These are phyloP conservation scores for Meira nashicola DNA, from an alignment of 1,284 basidiomycete species.

Conservation along the genomic window DNA sequence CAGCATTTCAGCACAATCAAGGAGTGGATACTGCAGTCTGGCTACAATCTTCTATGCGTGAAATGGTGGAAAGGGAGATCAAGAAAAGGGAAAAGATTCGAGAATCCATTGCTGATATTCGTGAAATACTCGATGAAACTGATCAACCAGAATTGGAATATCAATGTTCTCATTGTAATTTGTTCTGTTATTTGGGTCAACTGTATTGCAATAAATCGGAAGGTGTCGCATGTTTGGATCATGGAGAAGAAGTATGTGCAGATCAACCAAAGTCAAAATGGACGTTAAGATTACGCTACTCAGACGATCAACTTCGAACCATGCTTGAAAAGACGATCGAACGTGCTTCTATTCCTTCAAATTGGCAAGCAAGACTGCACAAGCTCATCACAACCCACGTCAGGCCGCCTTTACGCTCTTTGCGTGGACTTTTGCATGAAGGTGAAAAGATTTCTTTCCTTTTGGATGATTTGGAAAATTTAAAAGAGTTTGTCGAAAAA, in stretches of 20 bases:
- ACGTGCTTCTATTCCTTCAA: constrained; percentile 68
- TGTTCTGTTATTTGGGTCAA: constrained; percentile 92
- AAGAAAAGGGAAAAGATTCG: constrained; percentile 61
- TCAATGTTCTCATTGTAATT: constrained; percentile 88
- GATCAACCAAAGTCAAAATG: constrained; percentile 61
- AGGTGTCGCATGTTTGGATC: constrained; percentile 78
- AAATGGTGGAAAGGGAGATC: constrained; percentile 85
- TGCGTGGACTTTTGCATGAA: constrained; percentile 74
- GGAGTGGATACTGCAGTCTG: constrained; percentile 89
- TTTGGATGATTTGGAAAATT: constrained; percentile 66
- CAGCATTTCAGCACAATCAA: constrained; percentile 85
- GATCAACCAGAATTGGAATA: constrained; percentile 88
- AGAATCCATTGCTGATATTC: constrained; percentile 58
- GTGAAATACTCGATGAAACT: constrained; percentile 69
- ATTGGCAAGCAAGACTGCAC: constrained; percentile 70
- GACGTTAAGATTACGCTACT: constrained; percentile 71
- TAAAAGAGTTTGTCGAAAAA: constrained; percentile 71
- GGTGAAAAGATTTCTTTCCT: constrained; percentile 76
- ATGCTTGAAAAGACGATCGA: constrained; percentile 55
- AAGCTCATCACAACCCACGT: constrained; percentile 61
- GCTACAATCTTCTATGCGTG: constrained; percentile 74
- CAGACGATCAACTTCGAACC: constrained; percentile 66
- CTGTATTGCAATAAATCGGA: constrained; percentile 61
- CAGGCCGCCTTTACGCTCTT: constrained; percentile 68
- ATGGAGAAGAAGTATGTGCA: constrained; percentile 72